Conservation (phyloP, 257 asterid genomes). For the Plantago ovata region DNA sequence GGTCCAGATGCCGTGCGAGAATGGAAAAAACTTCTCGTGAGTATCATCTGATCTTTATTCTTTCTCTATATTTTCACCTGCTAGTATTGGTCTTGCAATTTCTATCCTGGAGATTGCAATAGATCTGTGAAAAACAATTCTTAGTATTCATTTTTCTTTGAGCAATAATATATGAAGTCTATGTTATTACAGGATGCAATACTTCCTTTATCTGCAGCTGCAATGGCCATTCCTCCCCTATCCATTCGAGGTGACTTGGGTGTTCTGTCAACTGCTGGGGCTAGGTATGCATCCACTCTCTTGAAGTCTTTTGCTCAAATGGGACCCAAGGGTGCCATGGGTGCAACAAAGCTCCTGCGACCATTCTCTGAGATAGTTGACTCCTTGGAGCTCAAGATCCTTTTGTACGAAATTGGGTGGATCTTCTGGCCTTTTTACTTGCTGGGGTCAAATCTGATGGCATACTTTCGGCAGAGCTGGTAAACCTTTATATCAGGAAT, state of each 20-base stretch:
- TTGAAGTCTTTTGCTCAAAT: slow-evolving; percentile 83
- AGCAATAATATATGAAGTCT: slow-evolving; percentile 11
- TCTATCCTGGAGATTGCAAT: slow-evolving; percentile 1
- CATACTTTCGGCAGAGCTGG: slow-evolving; percentile 93
- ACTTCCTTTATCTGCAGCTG: slow-evolving; percentile 85
- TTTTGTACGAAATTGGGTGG: slow-evolving; percentile 86
- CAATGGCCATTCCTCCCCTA: slow-evolving; percentile 97
- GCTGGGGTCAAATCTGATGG: slow-evolving; percentile 97
- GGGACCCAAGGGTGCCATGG: slow-evolving; percentile 91
- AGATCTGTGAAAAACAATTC: slow-evolving; percentile 1
- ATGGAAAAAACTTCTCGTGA: slow-evolving; percentile 95
- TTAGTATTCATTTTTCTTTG: background rate
- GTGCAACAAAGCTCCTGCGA: slow-evolving; percentile 86
- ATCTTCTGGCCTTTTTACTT: slow-evolving; percentile 88
- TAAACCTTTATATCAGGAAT: slow-evolving; percentile 27
- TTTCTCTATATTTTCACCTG: background rate
- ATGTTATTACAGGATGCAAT: slow-evolving; percentile 61
- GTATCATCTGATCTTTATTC: slow-evolving; percentile 31
- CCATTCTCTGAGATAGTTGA: slow-evolving; percentile 81
- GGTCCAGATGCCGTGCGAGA: slow-evolving; percentile 79
- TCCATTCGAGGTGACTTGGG: slow-evolving; percentile 92
- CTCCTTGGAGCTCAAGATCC: slow-evolving; percentile 77
- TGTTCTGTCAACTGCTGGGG: slow-evolving; percentile 83
- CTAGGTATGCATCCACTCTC: slow-evolving; percentile 86
- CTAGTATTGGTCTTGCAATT: slow-evolving; percentile 4